These are phyloP conservation scores for Monosporascus ibericus DNA, from an alignment of 2,329 filamentous ascomycete species.

Conservation along the genomic window DNA sequence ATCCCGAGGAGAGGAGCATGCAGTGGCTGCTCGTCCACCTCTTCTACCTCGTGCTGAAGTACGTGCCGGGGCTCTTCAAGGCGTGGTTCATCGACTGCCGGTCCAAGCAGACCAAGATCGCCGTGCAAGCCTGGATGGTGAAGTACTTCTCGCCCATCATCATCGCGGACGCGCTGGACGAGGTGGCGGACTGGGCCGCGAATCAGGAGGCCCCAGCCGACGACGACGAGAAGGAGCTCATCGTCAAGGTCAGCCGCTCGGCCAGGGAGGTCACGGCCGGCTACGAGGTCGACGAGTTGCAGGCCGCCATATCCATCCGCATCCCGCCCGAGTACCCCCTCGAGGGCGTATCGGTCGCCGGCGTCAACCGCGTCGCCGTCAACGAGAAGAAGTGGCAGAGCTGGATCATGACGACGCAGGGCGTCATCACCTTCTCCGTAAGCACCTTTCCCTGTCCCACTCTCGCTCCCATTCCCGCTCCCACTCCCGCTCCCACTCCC, in stretches of 20 bases:
- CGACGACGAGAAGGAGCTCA: conserved; percentile 50
- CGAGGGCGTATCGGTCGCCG: conserved; percentile 67
- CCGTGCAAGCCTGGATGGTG: conserved; percentile 79
- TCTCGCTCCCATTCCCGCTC: not conserved
- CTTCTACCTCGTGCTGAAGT: conserved; percentile 75
- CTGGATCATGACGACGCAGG: conserved; percentile 84
- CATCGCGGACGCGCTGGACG: conserved; percentile 58
- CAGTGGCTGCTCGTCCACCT: conserved; percentile 81
- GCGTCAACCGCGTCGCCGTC: conserved; percentile 78
- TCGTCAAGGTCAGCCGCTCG: conserved; percentile 64
- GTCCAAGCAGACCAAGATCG: conserved; percentile 71
- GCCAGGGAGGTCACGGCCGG: conserved; percentile 74
- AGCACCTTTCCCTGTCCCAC: conserved; percentile 14
- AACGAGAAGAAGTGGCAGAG: conserved; percentile 88
- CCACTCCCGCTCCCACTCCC: not conserved
- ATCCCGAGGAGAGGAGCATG: conserved; percentile 64
- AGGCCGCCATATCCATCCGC: conserved; percentile 74
- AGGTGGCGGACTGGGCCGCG: conserved; percentile 62
- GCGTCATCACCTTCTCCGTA: conserved; percentile 84
- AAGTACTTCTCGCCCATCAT: conserved; percentile 73
- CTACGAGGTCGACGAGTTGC: conserved; percentile 83
- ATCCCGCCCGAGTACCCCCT: conserved; percentile 81
- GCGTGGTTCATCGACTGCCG: conserved; percentile 78
- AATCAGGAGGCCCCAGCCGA: conserved; percentile 41
- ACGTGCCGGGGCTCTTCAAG: conserved; percentile 73